phyloP scores from a whole-genome alignment of 768 basidiomycete genomes.

The Rhizopogon rudus region DNA sequence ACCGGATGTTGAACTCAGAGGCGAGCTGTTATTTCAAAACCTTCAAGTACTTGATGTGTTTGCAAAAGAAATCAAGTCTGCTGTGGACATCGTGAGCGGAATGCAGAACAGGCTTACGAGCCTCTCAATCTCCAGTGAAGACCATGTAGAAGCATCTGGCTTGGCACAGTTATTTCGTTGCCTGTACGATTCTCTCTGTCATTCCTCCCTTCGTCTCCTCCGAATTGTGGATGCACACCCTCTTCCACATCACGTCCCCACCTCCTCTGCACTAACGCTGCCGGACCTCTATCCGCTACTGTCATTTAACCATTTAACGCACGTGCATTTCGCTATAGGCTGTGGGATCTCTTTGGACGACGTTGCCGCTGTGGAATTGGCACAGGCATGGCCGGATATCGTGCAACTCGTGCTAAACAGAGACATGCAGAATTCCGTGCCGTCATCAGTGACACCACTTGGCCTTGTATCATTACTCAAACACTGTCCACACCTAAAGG shows the following conservation, averaged over 20 bases:
- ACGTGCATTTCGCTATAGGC: slow-evolving; percentile 10
- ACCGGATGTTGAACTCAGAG: no score
- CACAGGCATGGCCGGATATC: slow-evolving; percentile 14
- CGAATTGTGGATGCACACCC: neutral
- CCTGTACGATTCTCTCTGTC: neutral
- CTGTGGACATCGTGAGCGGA: no score
- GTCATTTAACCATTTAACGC: slow-evolving; percentile 18
- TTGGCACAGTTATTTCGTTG: neutral
- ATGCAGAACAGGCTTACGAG: no score
- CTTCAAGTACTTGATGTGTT: no score
- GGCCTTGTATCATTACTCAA: slow-evolving; percentile 19
- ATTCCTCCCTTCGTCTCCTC: neutral
- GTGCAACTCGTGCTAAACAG: neutral
- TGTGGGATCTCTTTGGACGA: slow-evolving; percentile 19
- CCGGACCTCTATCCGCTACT: neutral
- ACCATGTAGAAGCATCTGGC: neutral
- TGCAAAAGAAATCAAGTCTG: no score
- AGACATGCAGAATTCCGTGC: neutral
- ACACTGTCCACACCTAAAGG: slow-evolving; percentile 4
- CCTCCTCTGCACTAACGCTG: neutral
- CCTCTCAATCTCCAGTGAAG: neutral
- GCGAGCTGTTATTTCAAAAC: no score
- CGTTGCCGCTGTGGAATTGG: slow-evolving; percentile 10
- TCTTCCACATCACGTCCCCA: neutral
- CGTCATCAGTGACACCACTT: slow-evolving; percentile 6